Evolutionary conservation across 306 rosid species (phyloP), one percentile per base, ranked within the genome.

Genomic region (Pachyrhizus erosus): DNA sequence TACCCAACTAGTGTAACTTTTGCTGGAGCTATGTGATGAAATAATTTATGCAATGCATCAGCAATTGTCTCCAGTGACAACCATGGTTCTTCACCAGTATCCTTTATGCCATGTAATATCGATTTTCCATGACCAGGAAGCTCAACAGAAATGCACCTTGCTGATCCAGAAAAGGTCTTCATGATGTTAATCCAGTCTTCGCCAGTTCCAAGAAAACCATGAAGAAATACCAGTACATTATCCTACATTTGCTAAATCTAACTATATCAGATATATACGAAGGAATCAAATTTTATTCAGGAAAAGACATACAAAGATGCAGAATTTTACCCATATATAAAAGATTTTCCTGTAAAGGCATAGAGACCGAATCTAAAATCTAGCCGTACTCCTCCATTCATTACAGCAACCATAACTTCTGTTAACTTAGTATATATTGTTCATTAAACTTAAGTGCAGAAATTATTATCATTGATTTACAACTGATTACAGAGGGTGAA

Each of bases 81-180:
- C 55, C 70, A 71, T 66, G 90, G 85, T 71, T 74, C 89, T 83
- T 75, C 79, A 15, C 54, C 33, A 33, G 65, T 65, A 81, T 82
- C 74, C 15, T 80, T 66, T 34, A 52, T 75, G 43, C 86, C 83
- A 66, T 77, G 85, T 70, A 88, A 79, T 62, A 68, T 64, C 29
- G 99, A 91, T 79, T 84, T 87, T 80, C 99, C 98, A 42, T 95
- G 99, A 81, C 93, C 95, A 66, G 98, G 99, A 84, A 95, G 97
- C 88, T 95, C 98, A 78, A 93, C 70, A 8, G 99, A 88, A 80
- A 95, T 90, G 87, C 99, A 95, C 79, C 93, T 91, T 43, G 93
- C 89, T 60, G 92, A 87, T 65, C 93, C 92, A 73, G 99, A 90
- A 29, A 89, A 74, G 60, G 93, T 88, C 85, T 93, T 93, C 98